phyloP scores from a whole-genome alignment of 169 alveolate species.

The Pseudocohnilembus persalinus region DNA sequence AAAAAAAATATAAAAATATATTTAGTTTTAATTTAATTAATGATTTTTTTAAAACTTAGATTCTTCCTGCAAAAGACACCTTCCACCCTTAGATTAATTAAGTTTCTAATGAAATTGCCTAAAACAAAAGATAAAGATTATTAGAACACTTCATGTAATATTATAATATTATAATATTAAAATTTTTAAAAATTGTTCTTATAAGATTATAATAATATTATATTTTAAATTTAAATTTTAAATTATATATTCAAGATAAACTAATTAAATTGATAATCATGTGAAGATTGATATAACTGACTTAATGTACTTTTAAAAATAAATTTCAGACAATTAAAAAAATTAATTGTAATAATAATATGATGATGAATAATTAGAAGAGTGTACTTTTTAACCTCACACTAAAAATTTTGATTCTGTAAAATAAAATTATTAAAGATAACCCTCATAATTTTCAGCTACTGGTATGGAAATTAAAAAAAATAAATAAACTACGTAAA shows the following conservation, averaged over 20 bases:
- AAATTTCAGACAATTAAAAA: conserved; percentile 12
- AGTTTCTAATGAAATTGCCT: not conserved
- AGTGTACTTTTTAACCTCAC: conserved; percentile 39
- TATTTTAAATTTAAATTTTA: too few relatives aligned
- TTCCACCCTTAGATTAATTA: not conserved
- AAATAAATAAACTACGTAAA: not conserved
- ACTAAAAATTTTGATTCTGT: conserved; percentile 29
- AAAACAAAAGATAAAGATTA: not conserved
- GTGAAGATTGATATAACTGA: conserved; percentile 3
- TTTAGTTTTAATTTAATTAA: too few relatives aligned
- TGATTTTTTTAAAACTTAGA: not conserved
- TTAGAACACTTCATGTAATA: not conserved
- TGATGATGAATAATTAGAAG: conserved; percentile 11
- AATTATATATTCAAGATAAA: not conserved
- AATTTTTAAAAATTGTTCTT: too few relatives aligned
- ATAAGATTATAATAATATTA: too few relatives aligned
- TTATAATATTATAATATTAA: too few relatives aligned
- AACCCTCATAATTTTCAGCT: conserved; percentile 18
- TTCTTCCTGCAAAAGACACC: not conserved
- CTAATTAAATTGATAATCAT: not conserved
- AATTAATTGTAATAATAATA: conserved; percentile 8
- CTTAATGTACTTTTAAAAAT: not conserved
- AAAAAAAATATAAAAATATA: too few relatives aligned
- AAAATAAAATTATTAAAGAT: conserved; percentile 10
- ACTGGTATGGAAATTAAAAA: conserved; percentile 14